phyloP scores from a whole-genome alignment of 441 rosid species.

The Arabidopsis lyrata region DNA sequence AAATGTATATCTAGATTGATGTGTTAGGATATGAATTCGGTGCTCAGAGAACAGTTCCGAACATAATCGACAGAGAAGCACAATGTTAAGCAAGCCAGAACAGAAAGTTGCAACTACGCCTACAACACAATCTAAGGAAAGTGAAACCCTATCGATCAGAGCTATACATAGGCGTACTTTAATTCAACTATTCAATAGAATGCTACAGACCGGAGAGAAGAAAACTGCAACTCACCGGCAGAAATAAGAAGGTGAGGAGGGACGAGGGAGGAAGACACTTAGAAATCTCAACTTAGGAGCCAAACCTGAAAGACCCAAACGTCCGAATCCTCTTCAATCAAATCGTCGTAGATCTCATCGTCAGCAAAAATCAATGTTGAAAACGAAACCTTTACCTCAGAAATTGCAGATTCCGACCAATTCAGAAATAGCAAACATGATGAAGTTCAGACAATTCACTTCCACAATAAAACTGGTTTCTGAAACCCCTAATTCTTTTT shows the following conservation, averaged over 20 bases:
- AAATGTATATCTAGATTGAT: neutral
- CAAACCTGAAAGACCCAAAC: slow-evolving; percentile 10
- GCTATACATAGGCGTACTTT: neutral
- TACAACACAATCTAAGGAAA: neutral
- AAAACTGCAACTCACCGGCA: neutral
- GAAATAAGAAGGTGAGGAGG: neutral
- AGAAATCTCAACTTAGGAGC: slow-evolving; percentile 15
- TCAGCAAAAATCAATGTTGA: too few species aligned
- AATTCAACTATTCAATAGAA: neutral
- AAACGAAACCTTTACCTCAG: slow-evolving; percentile 13
- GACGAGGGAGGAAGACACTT: neutral
- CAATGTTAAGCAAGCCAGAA: neutral
- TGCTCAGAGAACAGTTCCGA: neutral
- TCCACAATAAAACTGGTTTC: neutral
- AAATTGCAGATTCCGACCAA: neutral
- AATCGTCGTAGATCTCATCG: slow-evolving; percentile 16
- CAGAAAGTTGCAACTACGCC: neutral
- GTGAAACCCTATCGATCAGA: neutral
- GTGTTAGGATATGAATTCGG: slow-evolving; percentile 1
- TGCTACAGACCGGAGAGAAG: neutral
- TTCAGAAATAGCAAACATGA: neutral
- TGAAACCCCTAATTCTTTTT: neutral
- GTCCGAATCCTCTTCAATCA: slow-evolving; percentile 10
- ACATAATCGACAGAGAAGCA: neutral
- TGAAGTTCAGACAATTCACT: neutral